Conservation (phyloP, 2,329 filamentous ascomycete genomes). For the Colletotrichum sp. region DNA sequence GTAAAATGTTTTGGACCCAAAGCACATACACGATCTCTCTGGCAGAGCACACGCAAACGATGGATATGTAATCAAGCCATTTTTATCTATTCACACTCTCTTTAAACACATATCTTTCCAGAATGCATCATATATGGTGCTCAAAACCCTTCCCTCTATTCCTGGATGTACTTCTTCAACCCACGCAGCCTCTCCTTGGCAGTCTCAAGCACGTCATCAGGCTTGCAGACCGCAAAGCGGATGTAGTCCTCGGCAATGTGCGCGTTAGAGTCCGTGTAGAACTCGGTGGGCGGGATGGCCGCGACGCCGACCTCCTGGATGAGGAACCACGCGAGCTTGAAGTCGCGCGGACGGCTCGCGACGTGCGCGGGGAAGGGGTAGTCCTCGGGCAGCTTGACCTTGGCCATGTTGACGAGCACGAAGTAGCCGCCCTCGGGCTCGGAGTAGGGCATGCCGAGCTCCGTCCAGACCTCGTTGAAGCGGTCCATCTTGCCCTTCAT, state of each 20-base stretch:
- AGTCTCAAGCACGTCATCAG: slow-evolving; percentile 81
- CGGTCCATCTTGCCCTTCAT: slow-evolving; percentile 89
- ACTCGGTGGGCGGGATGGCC: slow-evolving; percentile 95
- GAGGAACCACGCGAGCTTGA: slow-evolving; percentile 94
- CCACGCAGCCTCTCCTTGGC: slow-evolving; percentile 79
- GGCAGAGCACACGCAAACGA: not conserved
- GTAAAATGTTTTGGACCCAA: not conserved
- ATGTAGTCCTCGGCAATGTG: slow-evolving; percentile 92
- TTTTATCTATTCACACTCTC: slow-evolving; percentile 8
- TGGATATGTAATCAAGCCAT: not conserved
- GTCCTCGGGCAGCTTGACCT: slow-evolving; percentile 80
- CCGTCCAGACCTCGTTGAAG: slow-evolving; percentile 83
- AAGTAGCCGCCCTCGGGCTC: slow-evolving; percentile 98
- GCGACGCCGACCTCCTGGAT: slow-evolving; percentile 97
- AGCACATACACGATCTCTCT: not conserved
- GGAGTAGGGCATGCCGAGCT: slow-evolving; percentile 80
- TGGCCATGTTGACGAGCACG: slow-evolving; percentile 90
- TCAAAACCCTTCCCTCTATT: not conserved
- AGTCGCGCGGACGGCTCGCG: slow-evolving; percentile 84
- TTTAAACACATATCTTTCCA: not conserved
- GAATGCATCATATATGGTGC: not conserved
- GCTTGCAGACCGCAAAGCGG: slow-evolving; percentile 95
- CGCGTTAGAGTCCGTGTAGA: slow-evolving; percentile 86
- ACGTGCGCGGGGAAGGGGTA: slow-evolving; percentile 94
- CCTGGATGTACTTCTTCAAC: slow-evolving; percentile 71